phyloP scores from a whole-genome alignment of 2,329 filamentous ascomycete genomes.

The Apiospora koreana region DNA sequence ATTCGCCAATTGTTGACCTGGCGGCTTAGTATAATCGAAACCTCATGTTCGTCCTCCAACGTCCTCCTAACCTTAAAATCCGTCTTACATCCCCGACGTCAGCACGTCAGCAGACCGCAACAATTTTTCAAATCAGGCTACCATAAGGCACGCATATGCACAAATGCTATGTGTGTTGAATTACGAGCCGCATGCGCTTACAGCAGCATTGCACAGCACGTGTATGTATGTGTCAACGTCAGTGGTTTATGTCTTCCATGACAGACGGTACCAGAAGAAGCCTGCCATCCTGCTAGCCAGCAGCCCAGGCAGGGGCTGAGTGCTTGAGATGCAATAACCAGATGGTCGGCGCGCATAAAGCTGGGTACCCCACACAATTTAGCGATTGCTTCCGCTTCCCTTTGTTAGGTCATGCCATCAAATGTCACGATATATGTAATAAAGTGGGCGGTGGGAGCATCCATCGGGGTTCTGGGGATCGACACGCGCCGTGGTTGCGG shows the following conservation, averaged over 20 bases:
- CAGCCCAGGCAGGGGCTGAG: no score
- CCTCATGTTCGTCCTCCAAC: neutral
- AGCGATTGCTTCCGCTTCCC: slow-evolving; percentile 5
- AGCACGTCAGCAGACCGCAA: neutral
- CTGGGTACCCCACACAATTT: neutral
- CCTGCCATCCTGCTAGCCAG: no score
- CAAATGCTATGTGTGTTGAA: neutral
- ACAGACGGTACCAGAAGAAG: no score
- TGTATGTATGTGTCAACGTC: neutral
- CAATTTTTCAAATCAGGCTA: neutral
- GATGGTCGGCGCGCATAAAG: neutral
- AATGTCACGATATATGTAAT: slow-evolving; percentile 9
- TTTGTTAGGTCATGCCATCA: slow-evolving; percentile 6
- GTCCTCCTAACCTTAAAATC: slow-evolving; percentile 1
- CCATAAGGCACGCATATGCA: neutral
- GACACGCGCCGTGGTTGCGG: neutral
- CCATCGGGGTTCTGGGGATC: slow-evolving; percentile 6
- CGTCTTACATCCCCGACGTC: neutral
- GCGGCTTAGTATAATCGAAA: neutral
- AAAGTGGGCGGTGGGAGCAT: slow-evolving; percentile 6
- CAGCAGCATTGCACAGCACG: no score
- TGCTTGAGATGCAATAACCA: neutral
- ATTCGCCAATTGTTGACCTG: neutral
- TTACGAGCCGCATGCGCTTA: neutral
- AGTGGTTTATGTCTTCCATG: neutral